Conservation (phyloP, 257 asterid species). For the Solanum peruvianum region DNA sequence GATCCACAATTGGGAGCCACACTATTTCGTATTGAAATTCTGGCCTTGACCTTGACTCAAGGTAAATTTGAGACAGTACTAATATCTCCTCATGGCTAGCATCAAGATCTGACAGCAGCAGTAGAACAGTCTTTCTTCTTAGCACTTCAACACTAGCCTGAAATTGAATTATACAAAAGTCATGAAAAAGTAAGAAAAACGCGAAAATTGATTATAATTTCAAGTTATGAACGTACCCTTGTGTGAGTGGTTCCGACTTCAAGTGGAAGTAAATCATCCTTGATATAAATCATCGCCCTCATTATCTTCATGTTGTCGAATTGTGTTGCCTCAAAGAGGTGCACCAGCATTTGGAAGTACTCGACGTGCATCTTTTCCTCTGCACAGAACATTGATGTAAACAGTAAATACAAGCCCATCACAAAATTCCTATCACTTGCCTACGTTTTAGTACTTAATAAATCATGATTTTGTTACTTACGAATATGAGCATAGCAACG, state of each 20-base stretch:
- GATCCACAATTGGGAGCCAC: constrained; percentile 64
- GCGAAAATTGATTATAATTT: not conserved
- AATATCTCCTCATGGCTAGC: constrained; percentile 47
- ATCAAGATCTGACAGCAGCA: constrained; percentile 63
- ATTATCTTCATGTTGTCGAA: constrained; percentile 55
- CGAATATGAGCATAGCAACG: constrained; percentile 48
- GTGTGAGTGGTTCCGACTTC: constrained; percentile 29
- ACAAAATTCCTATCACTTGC: not conserved
- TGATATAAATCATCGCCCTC: constrained; percentile 36
- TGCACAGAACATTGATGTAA: constrained; percentile 6
- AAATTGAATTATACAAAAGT: constrained; percentile 35
- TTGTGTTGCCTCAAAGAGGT: constrained; percentile 44
- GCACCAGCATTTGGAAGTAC: constrained; percentile 37
- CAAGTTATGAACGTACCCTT: constrained; percentile 24
- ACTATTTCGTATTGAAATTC: constrained; percentile 58
- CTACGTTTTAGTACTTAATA: not conserved
- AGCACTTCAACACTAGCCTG: constrained; percentile 27
- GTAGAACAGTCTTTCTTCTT: constrained; percentile 50
- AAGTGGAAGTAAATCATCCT: constrained; percentile 52
- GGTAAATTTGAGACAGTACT: constrained; percentile 31
- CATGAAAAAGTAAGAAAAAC: not conserved
- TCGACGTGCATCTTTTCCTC: constrained; percentile 51
- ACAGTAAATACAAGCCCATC: not conserved
- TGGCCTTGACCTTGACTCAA: constrained; percentile 22
- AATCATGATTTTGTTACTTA: not conserved